These are phyloP conservation scores for Nothophoma quercina DNA, from an alignment of 2,329 filamentous ascomycete genomes.

Conservation along the genomic window DNA sequence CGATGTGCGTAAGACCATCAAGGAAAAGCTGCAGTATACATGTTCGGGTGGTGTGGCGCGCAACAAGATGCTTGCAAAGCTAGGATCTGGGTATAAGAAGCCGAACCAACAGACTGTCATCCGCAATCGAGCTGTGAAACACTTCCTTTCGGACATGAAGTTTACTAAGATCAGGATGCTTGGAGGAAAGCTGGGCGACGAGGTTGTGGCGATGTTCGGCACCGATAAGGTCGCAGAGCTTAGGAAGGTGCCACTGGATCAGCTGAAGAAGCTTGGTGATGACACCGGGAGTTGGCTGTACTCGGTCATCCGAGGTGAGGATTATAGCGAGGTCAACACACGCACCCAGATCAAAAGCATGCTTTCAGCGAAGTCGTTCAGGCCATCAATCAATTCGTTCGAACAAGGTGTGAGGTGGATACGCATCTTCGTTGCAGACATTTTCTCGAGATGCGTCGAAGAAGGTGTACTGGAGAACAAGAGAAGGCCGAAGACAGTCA, in stretches of 20 bases:
- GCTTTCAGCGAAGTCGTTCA: constrained; percentile 95
- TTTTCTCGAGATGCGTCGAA: constrained; percentile 86
- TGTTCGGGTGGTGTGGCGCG: constrained; percentile 88
- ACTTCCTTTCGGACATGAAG: constrained; percentile 85
- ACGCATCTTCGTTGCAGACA: constrained; percentile 89
- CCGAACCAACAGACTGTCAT: constrained; percentile 95
- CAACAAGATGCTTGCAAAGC: constrained; percentile 95
- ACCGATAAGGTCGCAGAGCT: constrained; percentile 83
- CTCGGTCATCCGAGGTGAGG: constrained; percentile 82
- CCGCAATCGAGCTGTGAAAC: constrained; percentile 78
- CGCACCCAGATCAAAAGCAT: constrained; percentile 96
- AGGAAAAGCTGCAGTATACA: constrained; percentile 79
- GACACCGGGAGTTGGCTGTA: constrained; percentile 89
- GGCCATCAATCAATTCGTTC: constrained; percentile 77
- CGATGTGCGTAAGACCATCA: constrained; percentile 73
- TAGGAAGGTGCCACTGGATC: constrained; percentile 73
- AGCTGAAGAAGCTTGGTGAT: constrained; percentile 79
- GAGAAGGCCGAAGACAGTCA: constrained; percentile 84
- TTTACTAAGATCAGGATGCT: constrained; percentile 94
- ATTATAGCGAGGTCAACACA: constrained; percentile 86
- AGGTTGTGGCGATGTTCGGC: constrained; percentile 79
- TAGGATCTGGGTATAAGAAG: constrained; percentile 91
- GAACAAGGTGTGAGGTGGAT: constrained; percentile 88
- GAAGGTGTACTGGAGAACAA: constrained; percentile 90
- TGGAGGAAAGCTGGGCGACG: constrained; percentile 93